A percentile compares a stretch with the other conserved stretches of the same genome.
Conservation (phyloP, 768 basidiomycete species). For the Tulasnella sp. region DNA sequence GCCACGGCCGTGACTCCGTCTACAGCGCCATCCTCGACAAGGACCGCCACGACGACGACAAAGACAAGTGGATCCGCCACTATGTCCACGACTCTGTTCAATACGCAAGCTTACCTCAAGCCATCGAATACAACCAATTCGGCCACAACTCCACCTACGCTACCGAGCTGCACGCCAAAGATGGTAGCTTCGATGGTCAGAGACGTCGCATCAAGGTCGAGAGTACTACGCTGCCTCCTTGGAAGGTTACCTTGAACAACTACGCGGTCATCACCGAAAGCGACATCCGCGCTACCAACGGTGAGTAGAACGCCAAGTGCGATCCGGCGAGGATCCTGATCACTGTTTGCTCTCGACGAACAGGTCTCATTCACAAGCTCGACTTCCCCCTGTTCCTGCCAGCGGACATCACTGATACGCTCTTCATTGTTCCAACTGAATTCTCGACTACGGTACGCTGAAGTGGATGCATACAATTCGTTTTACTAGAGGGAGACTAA, state of each 20-base stretch:
- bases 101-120: constrained; percentile 25
- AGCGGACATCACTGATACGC: constrained; percentile 5
- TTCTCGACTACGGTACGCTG: constrained; percentile 22
- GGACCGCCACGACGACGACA: not conserved
- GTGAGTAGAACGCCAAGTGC: not conserved
- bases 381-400: constrained; percentile 26
- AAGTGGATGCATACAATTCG: too few relatives aligned
- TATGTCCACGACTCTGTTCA: constrained; percentile 20
- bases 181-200: constrained; percentile 23
- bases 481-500: not conserved
- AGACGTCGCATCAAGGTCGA: constrained; percentile 28
- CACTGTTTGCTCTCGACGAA: not conserved
- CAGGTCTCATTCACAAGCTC: constrained; percentile 28
- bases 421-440: constrained; percentile 3
- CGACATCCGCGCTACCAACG: constrained; percentile 24
- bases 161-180: constrained; percentile 20
- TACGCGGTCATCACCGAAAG: constrained; percentile 17
- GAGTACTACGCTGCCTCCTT: constrained; percentile 10
- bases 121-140: not conserved
- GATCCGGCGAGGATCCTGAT: not conserved
- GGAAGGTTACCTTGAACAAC: constrained; percentile 27
- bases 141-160: constrained; percentile 25
- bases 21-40: not conserved
- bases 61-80: not conserved
- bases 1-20: not conserved